These are phyloP conservation scores for Papiliotrema nemorosa DNA, from an alignment of 1,284 basidiomycete genomes.

Conservation along the genomic window DNA sequence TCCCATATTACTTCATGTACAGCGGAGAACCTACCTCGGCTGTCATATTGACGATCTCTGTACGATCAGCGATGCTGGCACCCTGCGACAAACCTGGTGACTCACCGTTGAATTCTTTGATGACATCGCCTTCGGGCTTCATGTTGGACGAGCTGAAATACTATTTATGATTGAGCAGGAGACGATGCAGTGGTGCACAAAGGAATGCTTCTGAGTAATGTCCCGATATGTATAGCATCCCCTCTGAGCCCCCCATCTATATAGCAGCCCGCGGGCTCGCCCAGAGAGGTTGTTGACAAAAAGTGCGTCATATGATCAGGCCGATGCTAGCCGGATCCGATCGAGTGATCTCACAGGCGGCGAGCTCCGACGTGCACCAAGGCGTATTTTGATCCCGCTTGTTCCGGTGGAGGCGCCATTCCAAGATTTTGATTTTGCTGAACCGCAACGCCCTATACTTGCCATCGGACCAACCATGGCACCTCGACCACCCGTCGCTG, in stretches of 20 bases:
- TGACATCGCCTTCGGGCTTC: constrained; percentile 39
- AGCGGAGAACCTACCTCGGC: constrained; percentile 24
- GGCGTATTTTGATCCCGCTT: constrained; percentile 3
- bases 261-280: too few relatives aligned
- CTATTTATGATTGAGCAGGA: too few relatives aligned
- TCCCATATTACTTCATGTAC: background rate
- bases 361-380: too few relatives aligned
- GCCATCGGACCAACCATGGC: too few relatives aligned
- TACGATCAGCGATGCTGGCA: background rate
- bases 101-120: constrained; percentile 44
- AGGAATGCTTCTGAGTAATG: too few relatives aligned
- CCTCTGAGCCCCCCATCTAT: too few relatives aligned
- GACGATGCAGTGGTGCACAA: too few relatives aligned
- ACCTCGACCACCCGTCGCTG: background rate
- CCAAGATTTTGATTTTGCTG: constrained; percentile 15
- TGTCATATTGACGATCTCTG: constrained; percentile 48
- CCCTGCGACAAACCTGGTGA: background rate
- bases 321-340: background rate
- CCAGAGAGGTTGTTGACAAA: background rate
- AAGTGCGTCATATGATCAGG: background rate
- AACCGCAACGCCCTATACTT: too few relatives aligned
- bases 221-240: too few relatives aligned
- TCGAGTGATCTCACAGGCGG: too few relatives aligned
- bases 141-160: constrained; percentile 22
- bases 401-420: constrained; percentile 1